Base-by-base conservation (phyloP, 2,329 filamentous ascomycete genomes). In the Pseudogymnoascus sp. region DNA sequence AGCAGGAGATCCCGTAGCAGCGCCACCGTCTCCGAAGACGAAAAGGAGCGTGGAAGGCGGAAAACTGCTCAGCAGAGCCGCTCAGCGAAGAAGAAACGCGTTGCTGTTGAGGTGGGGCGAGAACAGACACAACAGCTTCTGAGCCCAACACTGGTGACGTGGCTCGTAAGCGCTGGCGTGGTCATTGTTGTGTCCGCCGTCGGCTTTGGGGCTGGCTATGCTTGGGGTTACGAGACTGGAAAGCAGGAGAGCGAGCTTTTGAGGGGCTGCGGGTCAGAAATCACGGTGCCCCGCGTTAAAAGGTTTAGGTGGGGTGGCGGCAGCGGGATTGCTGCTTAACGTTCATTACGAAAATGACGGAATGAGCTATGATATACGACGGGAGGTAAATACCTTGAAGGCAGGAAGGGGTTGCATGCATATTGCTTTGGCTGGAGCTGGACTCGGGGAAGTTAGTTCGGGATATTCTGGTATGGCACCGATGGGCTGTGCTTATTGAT, bases 141-240 rank as follows among this genome's bases (percentile, higher is more conserved):
- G 59, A 84, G 80, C 58, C 84, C 84, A 35, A 86, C 84, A 1
- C 72, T 86, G 6, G 71, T 87, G 58, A 84, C 85, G 0, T 87
- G 85, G 71, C 83, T 86, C 5, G 79, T 88, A 60, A 84, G 82
- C 61, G 85, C 86, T 6, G 85, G 86, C 16, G 85, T 88, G 1
- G 82, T 88, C 1, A 84, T 88, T 7, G 77, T 89, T 9, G 82
- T 88, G 2, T 86, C 83, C 6, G 86, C 87, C 1, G 85, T 88
- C 35, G 85, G 85, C 2, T 88, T 89, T 66, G 84, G 86, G 2
- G 86, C 86, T 7, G 86, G 86, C 9, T 87, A 87, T 67, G 85
- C 87, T 22, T 84, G 87, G 63, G 86, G 86, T 4, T 77, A 85
- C 25, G 86, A 88, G 66, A 84, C 86, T 22, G 86, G 86, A 2